Evolutionary conservation across 139 green algal species (phyloP).

Genomic region (Tetradesmus lagerheimii): DNA sequence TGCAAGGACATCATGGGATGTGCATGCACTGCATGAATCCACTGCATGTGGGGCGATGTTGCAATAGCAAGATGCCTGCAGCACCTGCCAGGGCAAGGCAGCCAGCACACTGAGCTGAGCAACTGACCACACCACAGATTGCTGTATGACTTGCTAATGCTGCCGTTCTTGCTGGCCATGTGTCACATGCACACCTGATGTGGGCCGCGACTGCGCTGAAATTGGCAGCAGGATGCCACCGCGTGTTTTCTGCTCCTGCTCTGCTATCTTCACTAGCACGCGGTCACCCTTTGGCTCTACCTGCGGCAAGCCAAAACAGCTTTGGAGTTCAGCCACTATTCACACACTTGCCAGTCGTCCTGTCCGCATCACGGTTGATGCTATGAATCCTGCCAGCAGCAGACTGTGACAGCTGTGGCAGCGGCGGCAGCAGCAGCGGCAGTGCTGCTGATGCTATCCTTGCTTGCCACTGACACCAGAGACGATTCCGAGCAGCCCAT

Average conservation of each 20-base stretch:
- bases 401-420: too few relatives aligned
- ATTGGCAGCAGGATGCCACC: constrained; percentile 94
- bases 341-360: neutral
- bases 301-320: constrained; percentile 29
- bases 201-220: constrained; percentile 87
- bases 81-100: neutral
- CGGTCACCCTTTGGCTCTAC: constrained; percentile 90
- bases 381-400: neutral
- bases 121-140: too few relatives aligned
- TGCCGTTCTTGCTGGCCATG: neutral
- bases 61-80: neutral
- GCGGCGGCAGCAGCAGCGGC: neutral
- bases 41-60: neutral
- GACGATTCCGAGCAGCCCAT: too few relatives aligned
- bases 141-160: too few relatives aligned
- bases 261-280: constrained; percentile 89
- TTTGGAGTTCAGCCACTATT: neutral
- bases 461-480: too few relatives aligned
- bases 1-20: neutral
- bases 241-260: constrained; percentile 84
- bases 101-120: neutral
- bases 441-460: too few relatives aligned
- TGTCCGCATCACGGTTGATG: neutral
- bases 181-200: constrained; percentile 73
- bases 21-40: neutral